Evolutionary conservation across 1,284 basidiomycete species (phyloP), one percentile per base, ranked within the genome.

Genomic region (Gymnopus androsaceus): DNA sequence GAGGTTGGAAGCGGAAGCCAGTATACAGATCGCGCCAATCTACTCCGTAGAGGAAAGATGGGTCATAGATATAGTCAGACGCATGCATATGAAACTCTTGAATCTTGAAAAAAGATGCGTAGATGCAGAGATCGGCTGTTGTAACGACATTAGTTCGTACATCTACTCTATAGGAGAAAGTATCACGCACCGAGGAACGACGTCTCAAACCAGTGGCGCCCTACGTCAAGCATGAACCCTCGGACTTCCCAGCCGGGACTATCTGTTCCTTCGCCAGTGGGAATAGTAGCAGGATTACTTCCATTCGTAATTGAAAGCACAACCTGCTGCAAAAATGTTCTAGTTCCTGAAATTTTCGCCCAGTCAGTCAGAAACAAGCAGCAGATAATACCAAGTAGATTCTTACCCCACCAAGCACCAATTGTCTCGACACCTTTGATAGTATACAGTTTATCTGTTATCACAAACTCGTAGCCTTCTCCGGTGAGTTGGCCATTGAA

Each of bases 361-460:
- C 21, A 27, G 3, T 15, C 23, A n/a, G 42, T 34, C 12, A 5
- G 7, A 46, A 30, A 37, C 15, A 33, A 19, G 17, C 12, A 30
- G 11, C 4, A n/a, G 21, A 53, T 12, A 17, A 52, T 42, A 19
- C n/a, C n/a, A n/a, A n/a, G n/a, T n/a, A n/a, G n/a, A n/a, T n/a
- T n/a, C n/a, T n/a, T 72, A 60, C 72, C 74, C 73, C 74, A 73
- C 70, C 72, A 75, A 3, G 57, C 62, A 9, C 72, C 74, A 31
- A 70, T 66, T 9, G 69, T 17, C 30, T 63, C 70, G 6, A 64
- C 61, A 14, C 69, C 71, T 34, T 61, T 64, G 57, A 74, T 72
- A 1, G 65, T 56, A 48, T 67, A 71, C 0, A 62, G 56, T 4
- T 56, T 54, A n/a, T 54, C 56, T 9, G 66, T 65, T 31, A 73